phyloP scores from a whole-genome alignment of 1,139 yeast species.

The Kodamaea anthophila region DNA sequence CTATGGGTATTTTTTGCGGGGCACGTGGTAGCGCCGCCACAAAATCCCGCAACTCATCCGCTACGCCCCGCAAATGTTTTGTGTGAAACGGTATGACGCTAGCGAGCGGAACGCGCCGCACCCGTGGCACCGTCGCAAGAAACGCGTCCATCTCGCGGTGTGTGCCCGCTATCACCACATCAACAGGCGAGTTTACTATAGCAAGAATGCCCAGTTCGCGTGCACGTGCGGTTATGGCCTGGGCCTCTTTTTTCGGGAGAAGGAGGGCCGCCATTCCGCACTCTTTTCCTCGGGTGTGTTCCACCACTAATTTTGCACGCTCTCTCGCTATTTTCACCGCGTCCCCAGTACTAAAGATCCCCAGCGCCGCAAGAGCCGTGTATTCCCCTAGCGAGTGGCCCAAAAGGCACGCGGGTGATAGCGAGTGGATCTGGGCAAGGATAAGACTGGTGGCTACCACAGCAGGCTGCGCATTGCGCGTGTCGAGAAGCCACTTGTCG shows the following conservation, averaged over 20 bases:
- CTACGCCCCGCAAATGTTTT: conserved; percentile 31
- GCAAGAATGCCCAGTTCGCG: conserved; percentile 24
- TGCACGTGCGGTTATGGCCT: conserved; percentile 16
- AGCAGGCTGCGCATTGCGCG: conserved; percentile 60
- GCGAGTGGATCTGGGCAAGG: conserved; percentile 12
- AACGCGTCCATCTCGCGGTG: conserved; percentile 14
- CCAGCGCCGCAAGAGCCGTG: conserved; percentile 42
- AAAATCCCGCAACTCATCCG: conserved; percentile 20
- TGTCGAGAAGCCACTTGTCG: conserved; percentile 20
- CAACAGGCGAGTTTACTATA: conserved; percentile 38
- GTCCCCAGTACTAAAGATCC: conserved; percentile 31
- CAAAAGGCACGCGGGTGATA: conserved; percentile 18
- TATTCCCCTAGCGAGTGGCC: conserved; percentile 63
- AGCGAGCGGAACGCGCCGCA: conserved; percentile 29
- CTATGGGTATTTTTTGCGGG: conserved; percentile 12
- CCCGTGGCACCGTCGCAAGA: conserved; percentile 12
- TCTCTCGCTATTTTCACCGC: conserved; percentile 45
- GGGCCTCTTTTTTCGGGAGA: conserved; percentile 11
- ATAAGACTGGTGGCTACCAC: conserved; percentile 45
- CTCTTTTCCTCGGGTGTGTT: conserved; percentile 10
- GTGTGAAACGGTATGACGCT: conserved; percentile 55
- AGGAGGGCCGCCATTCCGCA: conserved; percentile 38
- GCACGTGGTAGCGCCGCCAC: conserved; percentile 10
- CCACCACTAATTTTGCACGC: conserved; percentile 50
- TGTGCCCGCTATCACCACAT: conserved; percentile 42